Base-by-base conservation (phyloP, 768 basidiomycete genomes). In the Imleria badia region DNA sequence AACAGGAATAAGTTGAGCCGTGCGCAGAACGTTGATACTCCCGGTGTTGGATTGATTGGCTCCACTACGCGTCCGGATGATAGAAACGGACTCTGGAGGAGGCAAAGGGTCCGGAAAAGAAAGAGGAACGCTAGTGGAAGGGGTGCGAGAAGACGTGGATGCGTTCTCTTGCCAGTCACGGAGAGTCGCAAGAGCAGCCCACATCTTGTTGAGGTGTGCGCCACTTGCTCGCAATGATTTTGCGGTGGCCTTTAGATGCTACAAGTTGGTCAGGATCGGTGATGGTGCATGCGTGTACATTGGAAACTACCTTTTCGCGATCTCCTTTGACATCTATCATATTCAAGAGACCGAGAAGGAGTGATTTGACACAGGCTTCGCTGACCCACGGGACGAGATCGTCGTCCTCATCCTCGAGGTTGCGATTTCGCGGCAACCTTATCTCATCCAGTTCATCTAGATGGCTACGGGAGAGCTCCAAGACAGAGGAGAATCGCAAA, bases 1-100 rank as follows among this genome's bases (percentile, higher is more conserved):
- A 20, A 88, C 76, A 15, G 89, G 89, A 14, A 92, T 73, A 61
- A 92, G 75, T 60, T 91, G 90, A 6, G 77, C 77, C 1, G 87
- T 73, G 19, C 63, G 66, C 5, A 72, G 67, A 62, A 77, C 77
- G 56, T 55, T 72, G 52, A 67, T 73, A 52, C 51, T 54, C 35
- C 53, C 69, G 20, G 61, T 52, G 23, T 61, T 56, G 35, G 67
- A 67, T 13, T 66, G 64, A 15, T 72, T 66, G 35, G 46, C 56
- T 36, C 72, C 73, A 41, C 76, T 79, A 43, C 87, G 82, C 19
- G 83, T 83, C 44, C 70, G 75, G 34, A 77, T 75, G 17, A 73
- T 60, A 6, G 67, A 65, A 11, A 71, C 58, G 9, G 73, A 73
- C 19, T 73, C 61, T 15, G 85, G 80, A 17, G 81, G 78, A n/a